Percentiles rank a stretch among this genome's conserved stretches.
Conservation (phyloP, 202 grass and related monocot genomes). For the Panicum virgatum region DNA sequence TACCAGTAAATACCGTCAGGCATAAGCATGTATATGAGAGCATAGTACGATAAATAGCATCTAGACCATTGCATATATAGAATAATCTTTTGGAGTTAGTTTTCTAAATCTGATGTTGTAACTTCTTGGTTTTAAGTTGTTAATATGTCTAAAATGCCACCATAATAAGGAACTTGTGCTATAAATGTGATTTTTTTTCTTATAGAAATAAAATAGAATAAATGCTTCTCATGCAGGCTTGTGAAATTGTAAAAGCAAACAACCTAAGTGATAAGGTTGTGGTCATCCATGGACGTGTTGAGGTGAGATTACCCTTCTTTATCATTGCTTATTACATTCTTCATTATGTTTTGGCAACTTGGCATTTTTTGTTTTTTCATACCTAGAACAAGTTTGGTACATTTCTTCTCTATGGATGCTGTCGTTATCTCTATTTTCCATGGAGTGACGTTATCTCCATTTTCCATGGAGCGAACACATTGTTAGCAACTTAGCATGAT, state of each 20-base stretch:
- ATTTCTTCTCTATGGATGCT: not conserved
- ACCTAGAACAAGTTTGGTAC: not conserved
- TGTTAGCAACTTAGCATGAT: not conserved
- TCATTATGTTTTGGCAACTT: slow-evolving; percentile 20
- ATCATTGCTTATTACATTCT: not conserved
- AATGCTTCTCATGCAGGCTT: slow-evolving; percentile 48
- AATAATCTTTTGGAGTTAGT: not conserved
- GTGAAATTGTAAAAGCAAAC: slow-evolving; percentile 82
- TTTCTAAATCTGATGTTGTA: not conserved
- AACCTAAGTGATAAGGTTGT: slow-evolving; percentile 70
- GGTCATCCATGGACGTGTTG: slow-evolving; percentile 80
- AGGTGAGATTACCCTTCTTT: slow-evolving; percentile 54
- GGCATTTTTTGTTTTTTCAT: not conserved
- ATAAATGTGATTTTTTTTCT: not conserved
- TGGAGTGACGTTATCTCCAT: slow-evolving; percentile 20
- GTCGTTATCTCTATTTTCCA: slow-evolving; percentile 16
- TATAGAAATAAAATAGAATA: not conserved
- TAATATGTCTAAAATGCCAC: not conserved
- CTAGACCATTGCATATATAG: slow-evolving; percentile 1
- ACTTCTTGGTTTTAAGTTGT: not conserved
- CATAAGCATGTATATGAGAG: not conserved
- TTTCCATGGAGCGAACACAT: slow-evolving; percentile 6
- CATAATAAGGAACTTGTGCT: not conserved
- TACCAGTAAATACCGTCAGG: not conserved
- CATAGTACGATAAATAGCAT: not conserved